These are phyloP conservation scores for Aureobasidium sp. DNA, from an alignment of 2,329 filamentous ascomycete species.

Conservation along the genomic window DNA sequence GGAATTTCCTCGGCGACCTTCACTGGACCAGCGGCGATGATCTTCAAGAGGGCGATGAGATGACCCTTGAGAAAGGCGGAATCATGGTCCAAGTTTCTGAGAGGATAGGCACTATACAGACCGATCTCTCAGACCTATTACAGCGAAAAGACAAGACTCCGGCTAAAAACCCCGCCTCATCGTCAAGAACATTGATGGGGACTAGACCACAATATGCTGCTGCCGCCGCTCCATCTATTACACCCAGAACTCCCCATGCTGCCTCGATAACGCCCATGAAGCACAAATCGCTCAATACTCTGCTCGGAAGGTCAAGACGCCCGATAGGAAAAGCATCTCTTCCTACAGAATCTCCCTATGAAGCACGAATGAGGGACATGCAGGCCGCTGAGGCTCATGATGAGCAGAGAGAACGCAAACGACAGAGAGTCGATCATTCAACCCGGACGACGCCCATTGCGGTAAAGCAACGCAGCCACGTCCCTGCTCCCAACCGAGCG, in stretches of 20 bases:
- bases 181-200: conserved; percentile 23
- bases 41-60: conserved; percentile 75
- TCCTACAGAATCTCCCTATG: conserved; percentile 58
- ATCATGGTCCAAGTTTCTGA: conserved; percentile 77
- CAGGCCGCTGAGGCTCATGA: conserved; percentile 28
- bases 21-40: conserved; percentile 66
- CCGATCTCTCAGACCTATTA: conserved; percentile 69
- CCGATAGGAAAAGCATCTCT: conserved; percentile 55
- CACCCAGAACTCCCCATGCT: conserved; percentile 27
- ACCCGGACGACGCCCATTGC: not conserved
- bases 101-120: conserved; percentile 62
- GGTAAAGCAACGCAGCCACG: not conserved
- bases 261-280: conserved; percentile 36
- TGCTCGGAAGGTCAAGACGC: conserved; percentile 60
- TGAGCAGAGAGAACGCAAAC: conserved; percentile 32
- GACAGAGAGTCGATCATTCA: conserved; percentile 28
- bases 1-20: conserved; percentile 75
- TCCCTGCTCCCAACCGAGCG: not conserved
- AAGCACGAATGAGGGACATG: conserved; percentile 40
- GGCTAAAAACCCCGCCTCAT: conserved; percentile 18
- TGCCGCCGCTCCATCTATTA: conserved; percentile 29
- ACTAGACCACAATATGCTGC: conserved; percentile 23
- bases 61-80: conserved; percentile 67
- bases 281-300: conserved; percentile 53
- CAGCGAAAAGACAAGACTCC: conserved; percentile 54